Evolutionary conservation across 106 monocot species (phyloP).

Genomic region (Acorus calamus): DNA sequence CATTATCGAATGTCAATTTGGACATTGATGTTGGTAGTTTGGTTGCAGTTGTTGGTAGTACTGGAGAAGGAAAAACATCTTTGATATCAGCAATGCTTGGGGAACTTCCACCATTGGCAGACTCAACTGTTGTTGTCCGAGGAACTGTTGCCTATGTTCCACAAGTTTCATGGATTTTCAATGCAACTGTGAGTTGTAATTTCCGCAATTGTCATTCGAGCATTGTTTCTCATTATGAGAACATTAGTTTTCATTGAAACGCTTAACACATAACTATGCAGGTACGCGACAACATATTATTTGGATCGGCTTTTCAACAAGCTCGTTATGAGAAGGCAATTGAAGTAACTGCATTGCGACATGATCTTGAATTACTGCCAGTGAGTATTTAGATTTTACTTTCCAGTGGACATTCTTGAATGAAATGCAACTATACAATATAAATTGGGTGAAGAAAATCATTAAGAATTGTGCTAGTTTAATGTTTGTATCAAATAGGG

Average conservation of each 20-base stretch:
- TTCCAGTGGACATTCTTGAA: not conserved
- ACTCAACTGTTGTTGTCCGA: constrained; percentile 48
- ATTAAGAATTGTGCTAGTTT: too few relatives aligned
- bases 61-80: constrained; percentile 98
- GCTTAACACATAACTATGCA: constrained; percentile 1
- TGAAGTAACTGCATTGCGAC: constrained; percentile 70
- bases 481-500: too few relatives aligned
- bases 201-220: not conserved
- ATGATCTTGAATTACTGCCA: constrained; percentile 88
- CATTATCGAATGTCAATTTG: constrained; percentile 80
- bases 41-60: constrained; percentile 91
- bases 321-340: constrained; percentile 58
- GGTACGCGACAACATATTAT: constrained; percentile 95
- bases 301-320: constrained; percentile 77
- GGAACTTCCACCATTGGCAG: constrained; percentile 60
- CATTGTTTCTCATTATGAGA: not conserved
- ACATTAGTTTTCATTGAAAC: too few relatives aligned
- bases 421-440: too few relatives aligned
- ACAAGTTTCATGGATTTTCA: constrained; percentile 99
- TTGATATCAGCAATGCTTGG: constrained; percentile 96
- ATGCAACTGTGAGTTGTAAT: constrained; percentile 69
- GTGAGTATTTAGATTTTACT: constrained; percentile 30
- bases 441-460: too few relatives aligned
- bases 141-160: constrained; percentile 95
- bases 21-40: constrained; percentile 86